A percentile compares a stretch with the other conserved stretches of the same genome.
Evolutionary conservation across 345 rosid species (phyloP).

Genomic region (Eucalyptus cladocalyx): DNA sequence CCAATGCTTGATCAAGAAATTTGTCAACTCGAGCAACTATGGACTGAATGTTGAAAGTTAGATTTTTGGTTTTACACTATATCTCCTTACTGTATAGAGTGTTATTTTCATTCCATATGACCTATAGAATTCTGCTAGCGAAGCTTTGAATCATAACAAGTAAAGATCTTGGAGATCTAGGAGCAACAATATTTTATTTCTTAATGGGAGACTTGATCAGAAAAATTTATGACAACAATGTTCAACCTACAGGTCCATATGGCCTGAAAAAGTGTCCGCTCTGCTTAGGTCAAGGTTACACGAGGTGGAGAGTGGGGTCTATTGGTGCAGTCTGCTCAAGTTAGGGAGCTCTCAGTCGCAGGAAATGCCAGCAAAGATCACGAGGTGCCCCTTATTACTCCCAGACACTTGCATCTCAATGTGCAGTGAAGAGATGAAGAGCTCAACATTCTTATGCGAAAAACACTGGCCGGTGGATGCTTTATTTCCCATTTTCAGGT

Average conservation of each 20-base stretch:
- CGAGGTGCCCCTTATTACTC: background rate
- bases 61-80: background rate
- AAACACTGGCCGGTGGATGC: background rate
- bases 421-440: background rate
- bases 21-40: background rate
- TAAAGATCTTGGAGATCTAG: background rate
- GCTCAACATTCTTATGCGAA: background rate
- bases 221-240: background rate
- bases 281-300: background rate
- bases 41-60: background rate
- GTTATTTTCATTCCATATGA: background rate
- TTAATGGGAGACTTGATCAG: background rate
- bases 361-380: background rate
- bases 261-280: background rate
- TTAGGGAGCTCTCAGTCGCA: background rate
- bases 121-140: background rate
- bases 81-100: background rate
- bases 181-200: background rate
- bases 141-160: background rate
- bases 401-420: background rate
- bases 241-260: background rate
- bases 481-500: background rate
- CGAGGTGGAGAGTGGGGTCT: background rate
- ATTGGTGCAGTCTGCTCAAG: background rate
- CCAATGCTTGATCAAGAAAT: background rate